These are phyloP conservation scores for Eucalyptus erythrocorys DNA, from an alignment of 345 rosid genomes.

Conservation along the genomic window DNA sequence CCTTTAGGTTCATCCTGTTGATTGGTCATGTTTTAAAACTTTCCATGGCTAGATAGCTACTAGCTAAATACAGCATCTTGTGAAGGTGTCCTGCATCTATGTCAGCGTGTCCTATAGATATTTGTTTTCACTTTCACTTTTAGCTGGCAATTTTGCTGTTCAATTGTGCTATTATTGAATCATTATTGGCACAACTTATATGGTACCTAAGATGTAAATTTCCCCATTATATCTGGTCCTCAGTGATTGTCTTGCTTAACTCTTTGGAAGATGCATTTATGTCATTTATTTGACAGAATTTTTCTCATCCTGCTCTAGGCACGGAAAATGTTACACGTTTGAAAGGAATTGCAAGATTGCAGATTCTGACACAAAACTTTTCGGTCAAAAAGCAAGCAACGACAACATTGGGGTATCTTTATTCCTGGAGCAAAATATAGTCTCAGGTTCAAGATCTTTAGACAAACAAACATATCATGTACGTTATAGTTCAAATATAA, in stretches of 20 bases:
- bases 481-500: no score
- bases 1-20: neutral
- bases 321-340: slow-evolving; percentile 48
- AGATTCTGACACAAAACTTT: slow-evolving; percentile 22
- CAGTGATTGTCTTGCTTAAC: neutral
- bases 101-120: neutral
- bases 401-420: slow-evolving; percentile 51
- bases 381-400: slow-evolving; percentile 57
- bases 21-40: neutral
- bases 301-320: slow-evolving; percentile 31
- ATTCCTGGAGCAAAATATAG: slow-evolving; percentile 82
- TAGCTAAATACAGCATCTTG: neutral
- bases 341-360: slow-evolving; percentile 52
- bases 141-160: neutral
- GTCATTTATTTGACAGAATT: neutral
- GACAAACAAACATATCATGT: no score
- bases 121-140: neutral
- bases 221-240: neutral
- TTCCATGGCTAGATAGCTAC: neutral
- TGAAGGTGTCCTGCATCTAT: neutral
- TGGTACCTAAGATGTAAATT: neutral
- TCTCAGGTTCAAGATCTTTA: no score
- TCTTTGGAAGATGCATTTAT: neutral
- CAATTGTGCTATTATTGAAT: neutral
- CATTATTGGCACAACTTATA: neutral